phyloP scores from a whole-genome alignment of 164 flowering plant genomes.

The Nymphaea colorata region DNA sequence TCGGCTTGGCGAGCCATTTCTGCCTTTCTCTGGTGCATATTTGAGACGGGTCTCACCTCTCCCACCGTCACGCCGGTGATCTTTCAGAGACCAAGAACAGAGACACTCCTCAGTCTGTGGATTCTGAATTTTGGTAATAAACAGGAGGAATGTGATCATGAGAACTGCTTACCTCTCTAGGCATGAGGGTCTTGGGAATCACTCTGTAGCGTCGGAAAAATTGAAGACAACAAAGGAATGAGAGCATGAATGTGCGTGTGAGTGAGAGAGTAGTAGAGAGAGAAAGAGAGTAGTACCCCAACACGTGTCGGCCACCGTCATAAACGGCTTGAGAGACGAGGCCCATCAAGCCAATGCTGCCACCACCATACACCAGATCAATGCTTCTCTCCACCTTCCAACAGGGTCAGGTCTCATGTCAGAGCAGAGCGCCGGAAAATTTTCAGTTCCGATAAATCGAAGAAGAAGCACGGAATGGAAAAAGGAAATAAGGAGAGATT shows the following conservation, averaged over 20 bases:
- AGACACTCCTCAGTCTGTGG: background rate
- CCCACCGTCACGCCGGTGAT: constrained; percentile 68
- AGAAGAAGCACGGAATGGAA: background rate
- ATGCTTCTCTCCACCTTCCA: constrained; percentile 82
- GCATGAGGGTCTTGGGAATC: constrained; percentile 69
- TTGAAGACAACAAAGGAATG: background rate
- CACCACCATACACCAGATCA: constrained; percentile 98
- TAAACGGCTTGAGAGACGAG: constrained; percentile 97
- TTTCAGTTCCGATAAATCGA: no score
- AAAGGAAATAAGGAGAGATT: background rate
- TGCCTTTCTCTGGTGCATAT: constrained; percentile 81
- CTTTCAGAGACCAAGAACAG: constrained; percentile 5
- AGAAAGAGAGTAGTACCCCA: constrained; percentile 39
- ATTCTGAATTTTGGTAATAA: background rate
- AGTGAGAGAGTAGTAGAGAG: background rate
- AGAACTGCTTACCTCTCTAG: constrained; percentile 44
- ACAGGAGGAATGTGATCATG: background rate
- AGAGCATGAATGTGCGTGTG: background rate
- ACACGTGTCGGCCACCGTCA: constrained; percentile 99
- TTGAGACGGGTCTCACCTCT: constrained; percentile 62
- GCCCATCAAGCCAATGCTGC: constrained; percentile 97
- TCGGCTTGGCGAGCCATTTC: constrained; percentile 91
- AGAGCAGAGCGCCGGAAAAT: background rate
- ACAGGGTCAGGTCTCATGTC: background rate
- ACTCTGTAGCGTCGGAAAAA: constrained; percentile 29